Evolutionary conservation across 2,329 filamentous ascomycete genomes (phyloP), one percentile per base, ranked within the genome.

Genomic region (Lojkania enalia): DNA sequence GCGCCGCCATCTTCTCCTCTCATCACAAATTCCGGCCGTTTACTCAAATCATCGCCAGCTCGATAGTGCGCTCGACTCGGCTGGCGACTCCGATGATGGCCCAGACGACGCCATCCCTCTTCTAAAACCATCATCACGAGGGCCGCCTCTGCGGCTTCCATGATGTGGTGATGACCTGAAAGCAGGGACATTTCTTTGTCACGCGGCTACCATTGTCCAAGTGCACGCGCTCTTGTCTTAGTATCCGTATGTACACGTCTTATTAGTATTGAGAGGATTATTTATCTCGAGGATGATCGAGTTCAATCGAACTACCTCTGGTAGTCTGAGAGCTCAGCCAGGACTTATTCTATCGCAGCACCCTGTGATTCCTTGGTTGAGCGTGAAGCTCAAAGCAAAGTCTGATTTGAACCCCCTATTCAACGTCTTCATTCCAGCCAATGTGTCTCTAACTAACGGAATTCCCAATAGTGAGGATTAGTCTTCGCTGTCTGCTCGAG

Each of bases 41-140:
- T 78, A 83, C 79, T 86, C 83, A 86, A 86, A 87, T 85, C 80
- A 83, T 84, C 80, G 79, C 77, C 81, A 81, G 79, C 76, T 78
- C 70, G 77, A 77, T 60, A 55, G 63, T 52, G 48, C 56, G 58
- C 66, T 61, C 66, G 60, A 83, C 78, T 81, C 79, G 77, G 77
- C 80, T 86, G 82, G 77, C 78, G 81, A 85, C 77, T 86, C 82
- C 81, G 82, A 69, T 82, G 81, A 79, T 71, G 80, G 85, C 86
- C 85, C 74, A 88, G 85, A 89, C 73, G 63, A 76, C 78, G 63
- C 64, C 63, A 72, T 69, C 71, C 79, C 84, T 80, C 81, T 82
- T 85, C 76, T 86, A 89, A 89, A 89, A 89, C 86, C 85, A 85
- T 88, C 80, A 81, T 83, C 80, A 83, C 82, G 85, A 89, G 82